Base-by-base conservation (phyloP, 306 rosid genomes). In the Fagus crenata region DNA sequence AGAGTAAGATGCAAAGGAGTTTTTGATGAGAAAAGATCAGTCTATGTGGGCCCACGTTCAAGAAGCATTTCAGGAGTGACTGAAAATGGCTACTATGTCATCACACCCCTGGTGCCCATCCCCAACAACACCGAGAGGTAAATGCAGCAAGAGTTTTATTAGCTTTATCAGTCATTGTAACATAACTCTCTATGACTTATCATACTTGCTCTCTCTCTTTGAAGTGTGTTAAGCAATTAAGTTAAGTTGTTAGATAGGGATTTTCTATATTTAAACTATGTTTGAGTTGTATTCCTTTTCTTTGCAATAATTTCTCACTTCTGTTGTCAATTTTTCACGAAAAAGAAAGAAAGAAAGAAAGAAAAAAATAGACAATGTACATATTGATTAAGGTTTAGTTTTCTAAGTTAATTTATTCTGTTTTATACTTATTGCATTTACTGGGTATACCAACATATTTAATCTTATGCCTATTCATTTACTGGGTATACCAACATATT, bases 31-130 rank as follows among this genome's bases (percentile, higher is more conserved):
- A 81, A 84, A 78, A 91, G 78, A 37, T 92, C 97, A 55, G 86
- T 92, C 80, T 92, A 65, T n/a, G 86, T 95, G 53, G 99, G 97
- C 49, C 97, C 99, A 69, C 97, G 99, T 67, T 92, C 97, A 72
- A 87, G 99, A 88, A 95, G 97, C 86, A 92, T 95, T 86, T 95
- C 98, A 12, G 97, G 99, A 79, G 86, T 95, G 74, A 90, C 97
- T 28, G 97, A 92, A 85, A 95, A 95, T 72, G 99, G 99, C 77
- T 87, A 95, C 89, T 92, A 74, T 83, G 83, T 95, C 75, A 87
- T 92, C 73, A 92, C 97, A 56, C 97, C 99, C 77, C 89, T 95
- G 82, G 36, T 90, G 86, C 99, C 93, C 1, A 54, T 81, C 76
- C 84, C 89, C 28, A 71, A 81, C 77, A 28, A 78, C 75, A 85